phyloP scores from a whole-genome alignment of 2,329 filamentous ascomycete species.

The Aspergillus ruber region DNA sequence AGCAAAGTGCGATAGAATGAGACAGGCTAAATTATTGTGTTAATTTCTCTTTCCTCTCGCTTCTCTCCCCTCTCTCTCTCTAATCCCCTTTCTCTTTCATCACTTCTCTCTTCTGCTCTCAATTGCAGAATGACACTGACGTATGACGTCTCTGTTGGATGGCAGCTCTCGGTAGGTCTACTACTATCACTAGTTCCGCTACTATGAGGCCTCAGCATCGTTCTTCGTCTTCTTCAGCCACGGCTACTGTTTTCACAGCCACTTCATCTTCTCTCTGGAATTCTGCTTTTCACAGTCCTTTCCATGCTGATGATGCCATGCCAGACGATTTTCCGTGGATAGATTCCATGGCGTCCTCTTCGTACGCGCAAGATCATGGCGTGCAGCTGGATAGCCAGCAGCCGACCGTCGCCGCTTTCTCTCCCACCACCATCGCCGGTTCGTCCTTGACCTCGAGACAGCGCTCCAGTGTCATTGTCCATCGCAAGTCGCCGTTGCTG shows the following conservation, averaged over 20 bases:
- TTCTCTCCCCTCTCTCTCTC: background rate
- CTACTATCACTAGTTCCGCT: constrained; percentile 6
- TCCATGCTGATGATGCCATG: constrained; percentile 18
- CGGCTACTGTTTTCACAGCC: background rate
- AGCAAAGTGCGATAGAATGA: background rate
- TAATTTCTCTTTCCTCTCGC: background rate
- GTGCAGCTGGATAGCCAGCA: constrained; percentile 39
- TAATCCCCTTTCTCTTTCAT: constrained; percentile 3
- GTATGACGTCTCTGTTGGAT: constrained; percentile 39
- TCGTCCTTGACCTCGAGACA: constrained; percentile 64
- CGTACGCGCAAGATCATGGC: constrained; percentile 33
- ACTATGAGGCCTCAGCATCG: background rate
- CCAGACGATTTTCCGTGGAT: constrained; percentile 47
- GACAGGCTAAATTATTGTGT: background rate
- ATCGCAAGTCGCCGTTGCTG: constrained; percentile 90
- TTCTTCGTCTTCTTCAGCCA: background rate
- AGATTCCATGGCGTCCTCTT: constrained; percentile 46
- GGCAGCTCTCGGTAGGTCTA: constrained; percentile 43
- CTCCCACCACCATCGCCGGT: constrained; percentile 69
- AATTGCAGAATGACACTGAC: constrained; percentile 25
- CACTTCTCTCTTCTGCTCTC: constrained; percentile 9
- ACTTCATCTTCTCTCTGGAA: constrained; percentile 2
- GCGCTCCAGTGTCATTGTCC: constrained; percentile 85
- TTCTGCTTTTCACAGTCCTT: constrained; percentile 2
- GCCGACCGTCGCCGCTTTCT: constrained; percentile 84